Percentiles rank a stretch among this genome's conserved stretches.
phyloP scores from a whole-genome alignment of 139 green algal genomes.

The Coelastrella sp. region DNA sequence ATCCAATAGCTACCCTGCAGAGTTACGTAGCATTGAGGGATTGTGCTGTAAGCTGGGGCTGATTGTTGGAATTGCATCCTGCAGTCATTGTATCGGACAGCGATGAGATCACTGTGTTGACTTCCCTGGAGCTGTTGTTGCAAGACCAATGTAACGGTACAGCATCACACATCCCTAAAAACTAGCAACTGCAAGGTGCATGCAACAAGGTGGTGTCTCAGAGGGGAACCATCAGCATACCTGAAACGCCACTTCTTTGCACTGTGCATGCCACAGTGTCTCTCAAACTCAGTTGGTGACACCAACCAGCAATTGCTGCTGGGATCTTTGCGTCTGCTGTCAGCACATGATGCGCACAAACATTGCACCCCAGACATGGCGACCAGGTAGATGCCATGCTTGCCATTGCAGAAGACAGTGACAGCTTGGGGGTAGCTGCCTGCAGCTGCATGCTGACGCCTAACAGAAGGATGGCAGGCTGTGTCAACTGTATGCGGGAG shows the following conservation, averaged over 20 bases:
- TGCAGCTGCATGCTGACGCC: background rate
- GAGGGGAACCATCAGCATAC: constrained; percentile 36
- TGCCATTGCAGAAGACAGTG: constrained; percentile 49
- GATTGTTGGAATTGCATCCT: too few species aligned
- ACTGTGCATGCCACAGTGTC: constrained; percentile 72
- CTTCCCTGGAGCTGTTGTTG: too few species aligned
- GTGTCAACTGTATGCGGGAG: background rate
- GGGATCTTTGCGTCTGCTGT: background rate
- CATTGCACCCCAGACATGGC: constrained; percentile 42
- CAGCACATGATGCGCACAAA: constrained; percentile 31
- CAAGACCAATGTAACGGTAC: too few species aligned
- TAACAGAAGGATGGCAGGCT: background rate
- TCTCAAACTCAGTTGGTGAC: constrained; percentile 82
- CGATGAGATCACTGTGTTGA: too few species aligned
- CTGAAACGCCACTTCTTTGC: constrained; percentile 84
- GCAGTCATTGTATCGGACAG: too few species aligned
- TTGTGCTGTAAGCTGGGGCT: too few species aligned
- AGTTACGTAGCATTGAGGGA: too few species aligned
- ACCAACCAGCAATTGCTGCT: constrained; percentile 45
- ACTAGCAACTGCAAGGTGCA: too few species aligned
- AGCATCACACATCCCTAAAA: too few species aligned
- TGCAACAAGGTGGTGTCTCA: background rate
- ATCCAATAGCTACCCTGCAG: too few species aligned
- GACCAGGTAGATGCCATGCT: constrained; percentile 48
- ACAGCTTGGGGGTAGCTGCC: background rate